Conservation (phyloP, 257 asterid species). For the Echites panduratus region DNA sequence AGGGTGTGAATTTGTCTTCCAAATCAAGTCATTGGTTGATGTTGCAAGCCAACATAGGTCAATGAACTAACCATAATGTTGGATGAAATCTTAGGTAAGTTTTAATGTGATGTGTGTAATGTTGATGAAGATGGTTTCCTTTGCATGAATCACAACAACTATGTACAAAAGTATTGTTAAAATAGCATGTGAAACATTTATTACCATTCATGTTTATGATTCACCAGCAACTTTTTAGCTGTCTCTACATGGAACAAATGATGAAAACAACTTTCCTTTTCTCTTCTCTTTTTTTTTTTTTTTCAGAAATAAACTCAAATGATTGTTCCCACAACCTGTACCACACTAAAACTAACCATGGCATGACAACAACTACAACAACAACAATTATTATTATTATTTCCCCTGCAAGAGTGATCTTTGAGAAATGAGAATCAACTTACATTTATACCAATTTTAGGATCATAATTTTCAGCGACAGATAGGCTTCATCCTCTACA, state of each 20-base stretch:
- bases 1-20: too few species aligned
- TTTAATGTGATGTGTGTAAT: too few species aligned
- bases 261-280: slow-evolving; percentile 40
- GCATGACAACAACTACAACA: too few species aligned
- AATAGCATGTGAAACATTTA: neutral
- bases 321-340: slow-evolving; percentile 37
- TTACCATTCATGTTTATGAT: neutral
- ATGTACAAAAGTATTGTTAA: neutral
- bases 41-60: too few species aligned
- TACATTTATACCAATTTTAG: neutral
- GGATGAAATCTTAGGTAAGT: too few species aligned
- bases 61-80: too few species aligned
- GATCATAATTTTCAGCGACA: neutral
- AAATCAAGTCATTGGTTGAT: too few species aligned
- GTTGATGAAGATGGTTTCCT: too few species aligned
- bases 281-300: slow-evolving; percentile 52
- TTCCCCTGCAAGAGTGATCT: slow-evolving; percentile 36
- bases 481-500: neutral
- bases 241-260: neutral
- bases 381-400: slow-evolving; percentile 36
- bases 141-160: too few species aligned
- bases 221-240: neutral
- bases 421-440: slow-evolving; percentile 9
- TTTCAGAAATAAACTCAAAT: slow-evolving; percentile 53
- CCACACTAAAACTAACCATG: slow-evolving; percentile 50